Conservation (phyloP, 805 yeast genomes). For the Zygosaccharomyces gambellarensis region DNA sequence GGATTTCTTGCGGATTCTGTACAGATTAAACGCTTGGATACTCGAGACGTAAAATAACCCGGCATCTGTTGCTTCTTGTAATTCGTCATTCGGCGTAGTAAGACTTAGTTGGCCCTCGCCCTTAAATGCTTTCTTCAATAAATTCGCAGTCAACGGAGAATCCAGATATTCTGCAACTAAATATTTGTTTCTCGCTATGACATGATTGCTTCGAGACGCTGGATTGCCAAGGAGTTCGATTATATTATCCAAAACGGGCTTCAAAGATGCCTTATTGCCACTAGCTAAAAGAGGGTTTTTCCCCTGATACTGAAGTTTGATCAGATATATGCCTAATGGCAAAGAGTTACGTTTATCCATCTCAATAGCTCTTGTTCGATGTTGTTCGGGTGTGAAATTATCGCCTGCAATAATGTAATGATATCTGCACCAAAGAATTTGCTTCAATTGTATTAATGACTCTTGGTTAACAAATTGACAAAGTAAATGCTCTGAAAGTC, state of each 20-base stretch:
- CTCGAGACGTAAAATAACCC: slow-evolving; percentile 47
- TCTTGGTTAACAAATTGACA: slow-evolving; percentile 39
- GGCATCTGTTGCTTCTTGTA: slow-evolving; percentile 55
- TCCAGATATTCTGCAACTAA: slow-evolving; percentile 46
- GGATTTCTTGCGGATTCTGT: slow-evolving; percentile 61
- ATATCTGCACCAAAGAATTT: slow-evolving; percentile 71
- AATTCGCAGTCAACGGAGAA: slow-evolving; percentile 40
- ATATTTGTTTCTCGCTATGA: slow-evolving; percentile 44
- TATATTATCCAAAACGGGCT: slow-evolving; percentile 63
- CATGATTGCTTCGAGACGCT: slow-evolving; percentile 38
- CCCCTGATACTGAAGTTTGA: slow-evolving; percentile 38
- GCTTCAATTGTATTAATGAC: slow-evolving; percentile 67
- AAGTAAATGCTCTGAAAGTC: slow-evolving; percentile 52
- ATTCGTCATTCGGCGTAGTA: slow-evolving; percentile 31
- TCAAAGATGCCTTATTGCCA: slow-evolving; percentile 63
- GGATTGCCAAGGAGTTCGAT: slow-evolving; percentile 71
- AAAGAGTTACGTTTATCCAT: slow-evolving; percentile 36
- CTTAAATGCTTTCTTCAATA: slow-evolving; percentile 46
- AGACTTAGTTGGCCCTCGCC: slow-evolving; percentile 42
- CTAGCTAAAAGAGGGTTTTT: slow-evolving; percentile 55
- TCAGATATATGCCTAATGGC: slow-evolving; percentile 33
- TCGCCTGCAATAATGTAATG: slow-evolving; percentile 61
- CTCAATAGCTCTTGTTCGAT: slow-evolving; percentile 42
- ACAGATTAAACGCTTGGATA: slow-evolving; percentile 30
- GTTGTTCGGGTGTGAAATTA: slow-evolving; percentile 61